These are phyloP conservation scores for Globisporangium ultimum DNA, from an alignment of 352 stramenopile genomes.

Conservation along the genomic window DNA sequence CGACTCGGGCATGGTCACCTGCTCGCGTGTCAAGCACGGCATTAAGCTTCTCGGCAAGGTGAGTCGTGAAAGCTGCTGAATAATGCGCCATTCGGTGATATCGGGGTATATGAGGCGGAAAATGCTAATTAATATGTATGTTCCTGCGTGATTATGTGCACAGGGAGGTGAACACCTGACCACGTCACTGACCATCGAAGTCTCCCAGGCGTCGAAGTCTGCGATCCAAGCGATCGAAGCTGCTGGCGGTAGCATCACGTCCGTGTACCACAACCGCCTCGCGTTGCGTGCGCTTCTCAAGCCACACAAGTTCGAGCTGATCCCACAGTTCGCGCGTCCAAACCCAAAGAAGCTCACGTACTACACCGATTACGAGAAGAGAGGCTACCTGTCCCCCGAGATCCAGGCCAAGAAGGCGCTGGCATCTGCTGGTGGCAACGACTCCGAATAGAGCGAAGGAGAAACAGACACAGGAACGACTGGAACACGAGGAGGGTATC, in stretches of 20 bases:
- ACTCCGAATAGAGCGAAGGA: slow-evolving; percentile 37
- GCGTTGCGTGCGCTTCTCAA: slow-evolving; percentile 92
- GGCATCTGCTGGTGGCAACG: slow-evolving; percentile 27
- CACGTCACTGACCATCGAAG: slow-evolving; percentile 92
- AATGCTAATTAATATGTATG: too few species aligned
- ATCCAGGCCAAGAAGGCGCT: slow-evolving; percentile 92
- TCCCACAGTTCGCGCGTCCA: slow-evolving; percentile 92
- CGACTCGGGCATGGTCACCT: slow-evolving; percentile 88
- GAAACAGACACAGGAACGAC: background rate
- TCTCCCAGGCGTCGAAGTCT: slow-evolving; percentile 90
- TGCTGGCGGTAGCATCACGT: slow-evolving; percentile 92
- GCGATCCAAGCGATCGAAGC: slow-evolving; percentile 96
- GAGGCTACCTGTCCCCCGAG: slow-evolving; percentile 96
- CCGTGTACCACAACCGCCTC: slow-evolving; percentile 97
- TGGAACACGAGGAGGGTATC: too few species aligned
- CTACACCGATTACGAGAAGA: slow-evolving; percentile 96
- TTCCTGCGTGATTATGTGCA: too few species aligned
- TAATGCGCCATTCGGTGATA: too few species aligned
- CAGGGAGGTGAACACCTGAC: slow-evolving; percentile 64
- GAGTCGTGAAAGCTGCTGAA: slow-evolving; percentile 6
- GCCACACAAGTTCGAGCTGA: slow-evolving; percentile 95
- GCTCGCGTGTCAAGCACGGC: slow-evolving; percentile 91
- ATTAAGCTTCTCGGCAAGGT: slow-evolving; percentile 93
- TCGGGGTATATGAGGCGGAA: too few species aligned
- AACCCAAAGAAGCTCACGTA: slow-evolving; percentile 96